phyloP scores from a whole-genome alignment of 768 basidiomycete genomes.

The Auricularia sp. region DNA sequence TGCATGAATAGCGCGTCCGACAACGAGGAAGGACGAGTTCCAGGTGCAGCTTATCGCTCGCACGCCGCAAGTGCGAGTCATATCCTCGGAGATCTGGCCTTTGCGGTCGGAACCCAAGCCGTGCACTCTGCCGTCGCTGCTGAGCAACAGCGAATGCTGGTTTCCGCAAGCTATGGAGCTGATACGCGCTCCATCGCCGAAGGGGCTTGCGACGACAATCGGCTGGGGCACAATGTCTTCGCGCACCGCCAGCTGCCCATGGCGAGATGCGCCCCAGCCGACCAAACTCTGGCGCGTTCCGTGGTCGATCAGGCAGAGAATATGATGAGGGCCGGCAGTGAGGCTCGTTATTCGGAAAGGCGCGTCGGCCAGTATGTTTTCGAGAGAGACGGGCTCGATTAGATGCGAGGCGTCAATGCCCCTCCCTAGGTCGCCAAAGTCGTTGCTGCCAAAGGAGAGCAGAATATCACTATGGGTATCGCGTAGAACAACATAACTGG shows the following conservation, averaged over 20 bases:
- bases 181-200: slow-evolving; percentile 6
- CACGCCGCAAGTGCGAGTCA: slow-evolving; percentile 19
- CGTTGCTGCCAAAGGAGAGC: slow-evolving; percentile 75
- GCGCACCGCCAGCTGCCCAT: slow-evolving; percentile 66
- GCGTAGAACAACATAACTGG: slow-evolving; percentile 60
- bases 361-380: slow-evolving; percentile 7
- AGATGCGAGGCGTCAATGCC: slow-evolving; percentile 26
- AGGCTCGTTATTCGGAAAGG: slow-evolving; percentile 33
- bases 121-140: slow-evolving; percentile 35
- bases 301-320: slow-evolving; percentile 36
- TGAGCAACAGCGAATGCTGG: slow-evolving; percentile 39
- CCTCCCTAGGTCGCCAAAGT: slow-evolving; percentile 71
- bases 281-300: slow-evolving; percentile 25
- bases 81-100: slow-evolving; percentile 41
- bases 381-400: slow-evolving; percentile 22
- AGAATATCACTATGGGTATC: slow-evolving; percentile 30
- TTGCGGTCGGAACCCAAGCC: slow-evolving; percentile 66
- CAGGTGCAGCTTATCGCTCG: slow-evolving; percentile 52
- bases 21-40: slow-evolving; percentile 49
- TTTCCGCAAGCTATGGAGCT: slow-evolving; percentile 40
- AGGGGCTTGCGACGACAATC: slow-evolving; percentile 12
- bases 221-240: not conserved
- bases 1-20: slow-evolving; percentile 31
- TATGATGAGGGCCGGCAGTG: slow-evolving; percentile 62
- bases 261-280: slow-evolving; percentile 81